These are phyloP conservation scores for Verticillium albo-atrum DNA, from an alignment of 2,329 filamentous ascomycete species.

Conservation along the genomic window DNA sequence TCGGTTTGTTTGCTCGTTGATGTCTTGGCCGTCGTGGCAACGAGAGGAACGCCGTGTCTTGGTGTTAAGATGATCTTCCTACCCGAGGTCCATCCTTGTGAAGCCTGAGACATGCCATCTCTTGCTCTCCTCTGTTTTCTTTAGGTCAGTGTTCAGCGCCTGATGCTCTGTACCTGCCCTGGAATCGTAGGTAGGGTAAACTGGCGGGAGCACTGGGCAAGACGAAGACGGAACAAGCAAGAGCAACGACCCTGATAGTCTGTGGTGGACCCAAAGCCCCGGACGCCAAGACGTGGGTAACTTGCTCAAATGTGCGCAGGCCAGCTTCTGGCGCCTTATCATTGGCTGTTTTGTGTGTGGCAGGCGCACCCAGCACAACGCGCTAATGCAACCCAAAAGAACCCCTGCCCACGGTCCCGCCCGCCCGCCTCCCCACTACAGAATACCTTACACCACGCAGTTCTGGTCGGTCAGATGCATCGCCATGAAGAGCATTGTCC, in stretches of 20 bases:
- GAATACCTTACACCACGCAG: neutral
- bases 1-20: neutral
- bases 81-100: neutral
- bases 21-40: neutral
- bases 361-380: neutral
- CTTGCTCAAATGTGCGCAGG: slow-evolving; percentile 9
- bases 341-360: neutral
- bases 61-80: neutral
- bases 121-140: neutral
- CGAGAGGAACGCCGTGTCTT: neutral
- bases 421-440: neutral
- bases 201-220: neutral
- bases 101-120: neutral
- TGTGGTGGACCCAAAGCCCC: neutral
- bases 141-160: neutral
- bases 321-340: neutral
- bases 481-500: neutral
- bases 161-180: neutral
- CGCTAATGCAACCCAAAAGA: neutral
- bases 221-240: neutral
- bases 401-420: neutral
- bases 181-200: neutral
- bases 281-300: neutral
- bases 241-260: neutral
- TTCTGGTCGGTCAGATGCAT: neutral